Evolutionary conservation across 805 yeast genomes (phyloP).

Genomic region (Spencermartinsiella europaea): DNA sequence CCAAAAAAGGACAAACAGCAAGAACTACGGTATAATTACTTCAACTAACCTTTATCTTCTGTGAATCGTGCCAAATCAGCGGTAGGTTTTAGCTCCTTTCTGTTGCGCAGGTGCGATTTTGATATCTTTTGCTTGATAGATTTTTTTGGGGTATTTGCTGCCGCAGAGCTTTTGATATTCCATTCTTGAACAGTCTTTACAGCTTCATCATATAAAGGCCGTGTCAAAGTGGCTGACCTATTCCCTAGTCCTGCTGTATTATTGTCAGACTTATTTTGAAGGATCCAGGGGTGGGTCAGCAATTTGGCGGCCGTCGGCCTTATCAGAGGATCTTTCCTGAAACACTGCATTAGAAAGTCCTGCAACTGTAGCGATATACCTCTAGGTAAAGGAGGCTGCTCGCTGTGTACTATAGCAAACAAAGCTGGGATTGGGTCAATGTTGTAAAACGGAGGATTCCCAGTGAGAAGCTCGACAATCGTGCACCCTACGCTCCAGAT

Average conservation of each 20-base stretch:
- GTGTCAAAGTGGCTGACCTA: not conserved
- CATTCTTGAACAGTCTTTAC: conserved; percentile 13
- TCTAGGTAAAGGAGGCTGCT: conserved; percentile 63
- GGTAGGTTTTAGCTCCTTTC: too few relatives aligned
- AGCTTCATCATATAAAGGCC: conserved; percentile 23
- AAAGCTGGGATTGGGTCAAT: conserved; percentile 71
- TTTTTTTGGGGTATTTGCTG: not conserved
- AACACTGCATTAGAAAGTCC: conserved; percentile 63
- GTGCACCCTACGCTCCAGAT: conserved; percentile 90
- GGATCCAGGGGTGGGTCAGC: conserved; percentile 58
- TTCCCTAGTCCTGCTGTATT: conserved; percentile 8
- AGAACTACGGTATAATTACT: too few relatives aligned
- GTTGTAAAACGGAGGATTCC: conserved; percentile 81
- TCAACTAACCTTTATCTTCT: not conserved
- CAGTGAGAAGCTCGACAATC: conserved; percentile 77
- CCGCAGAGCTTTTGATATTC: not conserved
- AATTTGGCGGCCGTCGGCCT: conserved; percentile 54
- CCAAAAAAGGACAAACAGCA: too few relatives aligned
- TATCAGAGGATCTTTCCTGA: conserved; percentile 60
- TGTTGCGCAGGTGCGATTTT: too few relatives aligned
- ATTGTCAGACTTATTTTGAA: not conserved
- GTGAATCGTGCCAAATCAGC: not conserved
- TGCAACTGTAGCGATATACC: conserved; percentile 37
- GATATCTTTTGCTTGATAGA: too few relatives aligned
- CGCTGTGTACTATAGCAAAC: conserved; percentile 77